Base-by-base conservation (phyloP, 2,329 filamentous ascomycete genomes). In the Epicoccum sorghinum region DNA sequence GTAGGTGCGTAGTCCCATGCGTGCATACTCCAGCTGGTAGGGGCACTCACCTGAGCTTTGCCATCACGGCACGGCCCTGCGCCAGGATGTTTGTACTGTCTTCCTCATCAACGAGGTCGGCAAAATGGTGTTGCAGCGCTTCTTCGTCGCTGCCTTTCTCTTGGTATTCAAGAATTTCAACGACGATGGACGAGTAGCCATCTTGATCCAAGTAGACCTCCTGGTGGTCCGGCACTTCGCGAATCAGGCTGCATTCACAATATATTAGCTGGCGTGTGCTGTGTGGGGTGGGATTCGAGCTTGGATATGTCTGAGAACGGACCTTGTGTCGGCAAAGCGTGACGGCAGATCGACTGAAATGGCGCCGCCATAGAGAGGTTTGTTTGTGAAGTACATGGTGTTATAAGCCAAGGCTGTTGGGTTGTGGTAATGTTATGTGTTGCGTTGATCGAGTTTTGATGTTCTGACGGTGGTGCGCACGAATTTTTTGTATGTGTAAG, bases 111-210 rank as follows among this genome's bases (percentile, higher is more conserved):
- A 80, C 73, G 18, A 83, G 71, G 55, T 83, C 81, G 3, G 70
- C 62, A 43, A 83, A 76, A 62, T 84, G 82, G 60, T 76, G 78
- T 59, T 80, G 75, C 53, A 79, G 61, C 14, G 91, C 91, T 39
- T 83, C 84, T 51, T 89, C 88, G 65, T 93, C 86, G 32, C 84
- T 83, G 66, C 86, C 83, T 14, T 85, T 79, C 4, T 83, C 83
- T 22, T 96, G 88, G 51, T 90, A 89, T 78, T 97, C 89, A 49
- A 90, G 89, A 68, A 98, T 91, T 68, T 98, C 93, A 75, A 97
- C 84, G 65, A 96, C 93, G 72, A 96, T 87, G 76, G 85, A 92
- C 3, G 90, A 91, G 74, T 93, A 93, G 44, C 91, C 92, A 59
- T 89, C 83, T 60, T 85, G 83, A 72, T 96, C 91, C 68, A 97